phyloP scores from a whole-genome alignment of 805 yeast genomes.

The Saccharomyces eubayanus region DNA sequence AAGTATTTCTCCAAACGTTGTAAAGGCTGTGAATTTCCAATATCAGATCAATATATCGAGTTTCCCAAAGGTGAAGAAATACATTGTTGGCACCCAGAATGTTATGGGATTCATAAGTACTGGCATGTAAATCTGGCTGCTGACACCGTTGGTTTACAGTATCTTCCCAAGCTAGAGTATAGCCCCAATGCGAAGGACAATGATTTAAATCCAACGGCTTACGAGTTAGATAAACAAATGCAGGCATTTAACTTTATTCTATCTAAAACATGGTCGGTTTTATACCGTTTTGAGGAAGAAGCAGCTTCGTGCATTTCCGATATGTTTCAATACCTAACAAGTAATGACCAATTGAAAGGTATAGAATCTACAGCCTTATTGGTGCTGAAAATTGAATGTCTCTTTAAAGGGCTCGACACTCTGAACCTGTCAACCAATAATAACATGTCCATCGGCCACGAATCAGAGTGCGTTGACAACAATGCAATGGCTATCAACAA shows the following conservation, averaged over 20 bases:
- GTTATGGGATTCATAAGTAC: conserved; percentile 94
- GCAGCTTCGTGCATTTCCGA: conserved; percentile 85
- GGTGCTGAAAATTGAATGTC: conserved; percentile 62
- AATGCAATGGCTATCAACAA: conserved; percentile 5
- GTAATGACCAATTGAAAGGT: conserved; percentile 61
- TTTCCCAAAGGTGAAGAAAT: conserved; percentile 82
- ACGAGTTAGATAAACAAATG: conserved; percentile 50
- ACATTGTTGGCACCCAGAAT: conserved; percentile 98
- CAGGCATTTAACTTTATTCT: conserved; percentile 52
- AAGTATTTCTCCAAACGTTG: conserved; percentile 77
- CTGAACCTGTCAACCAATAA: conserved; percentile 27
- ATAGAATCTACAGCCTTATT: conserved; percentile 61
- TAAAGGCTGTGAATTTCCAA: conserved; percentile 88
- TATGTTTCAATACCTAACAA: conserved; percentile 79
- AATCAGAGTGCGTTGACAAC: conserved; percentile 3
- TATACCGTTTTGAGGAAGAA: conserved; percentile 84
- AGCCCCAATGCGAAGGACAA: conserved; percentile 15
- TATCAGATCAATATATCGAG: conserved; percentile 89
- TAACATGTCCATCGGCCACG: conserved; percentile 1
- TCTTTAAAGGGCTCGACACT: conserved; percentile 67
- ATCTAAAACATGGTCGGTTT: conserved; percentile 69
- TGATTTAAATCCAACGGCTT: conserved; percentile 37
- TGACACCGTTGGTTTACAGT: conserved; percentile 43
- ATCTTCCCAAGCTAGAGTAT: conserved; percentile 22
- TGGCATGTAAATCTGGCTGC: conserved; percentile 83